These are phyloP conservation scores for Mycena maculata DNA, from an alignment of 768 basidiomycete species.

Conservation along the genomic window DNA sequence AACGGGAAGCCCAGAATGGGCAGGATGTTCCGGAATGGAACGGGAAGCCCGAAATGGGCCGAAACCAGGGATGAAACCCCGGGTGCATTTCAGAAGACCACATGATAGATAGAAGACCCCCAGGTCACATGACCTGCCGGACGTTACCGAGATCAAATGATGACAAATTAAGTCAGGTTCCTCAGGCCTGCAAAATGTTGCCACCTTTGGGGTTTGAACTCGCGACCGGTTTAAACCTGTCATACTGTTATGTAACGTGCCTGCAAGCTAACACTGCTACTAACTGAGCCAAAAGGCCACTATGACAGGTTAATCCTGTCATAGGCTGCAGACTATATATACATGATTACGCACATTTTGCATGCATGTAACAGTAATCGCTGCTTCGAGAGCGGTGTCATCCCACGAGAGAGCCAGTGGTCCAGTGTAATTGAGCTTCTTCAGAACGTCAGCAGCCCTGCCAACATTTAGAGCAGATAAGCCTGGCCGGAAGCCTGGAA, in stretches of 20 bases:
- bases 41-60: not conserved
- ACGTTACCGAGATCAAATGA: constrained; percentile 7
- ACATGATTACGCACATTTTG: no score
- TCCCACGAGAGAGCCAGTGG: no score
- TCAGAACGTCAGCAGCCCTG: no score
- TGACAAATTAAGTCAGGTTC: constrained; percentile 4
- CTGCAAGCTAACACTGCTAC: not conserved
- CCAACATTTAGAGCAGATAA: no score
- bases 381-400: no score
- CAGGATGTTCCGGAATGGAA: not conserved
- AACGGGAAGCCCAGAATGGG: not conserved
- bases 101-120: constrained; percentile 2
- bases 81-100: constrained; percentile 6
- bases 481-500: no score
- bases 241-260: not conserved
- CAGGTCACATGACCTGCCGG: constrained; percentile 7
- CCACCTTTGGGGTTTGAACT: not conserved
- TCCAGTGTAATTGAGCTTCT: no score
- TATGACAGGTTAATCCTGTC: no score
- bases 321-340: no score
- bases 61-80: not conserved
- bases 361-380: no score
- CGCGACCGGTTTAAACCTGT: not conserved
- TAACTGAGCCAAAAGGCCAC: constrained; percentile 5
- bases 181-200: constrained; percentile 2